A percentile compares a stretch with the other conserved stretches of the same genome.
These are phyloP conservation scores for Pseudozyma tsukubaensis DNA, from an alignment of 1,284 basidiomycete species.

Conservation along the genomic window DNA sequence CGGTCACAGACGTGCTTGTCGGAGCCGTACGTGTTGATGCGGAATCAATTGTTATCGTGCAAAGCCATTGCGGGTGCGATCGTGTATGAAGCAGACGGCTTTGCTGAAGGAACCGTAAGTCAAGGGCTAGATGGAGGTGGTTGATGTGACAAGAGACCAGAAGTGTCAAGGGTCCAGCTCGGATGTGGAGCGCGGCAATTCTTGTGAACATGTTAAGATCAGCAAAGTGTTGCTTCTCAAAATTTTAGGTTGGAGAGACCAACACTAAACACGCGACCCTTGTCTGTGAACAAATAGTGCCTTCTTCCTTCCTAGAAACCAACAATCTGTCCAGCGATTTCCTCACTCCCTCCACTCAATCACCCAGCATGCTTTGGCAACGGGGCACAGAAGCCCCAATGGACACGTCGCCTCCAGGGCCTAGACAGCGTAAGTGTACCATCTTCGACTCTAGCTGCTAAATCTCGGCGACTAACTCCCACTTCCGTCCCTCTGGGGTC, in stretches of 20 bases:
- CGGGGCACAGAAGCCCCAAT: slow-evolving; percentile 60
- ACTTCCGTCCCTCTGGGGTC: too few relatives aligned
- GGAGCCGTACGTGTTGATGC: too few relatives aligned
- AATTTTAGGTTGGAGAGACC: slow-evolving; percentile 17
- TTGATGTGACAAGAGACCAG: background rate
- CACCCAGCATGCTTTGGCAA: slow-evolving; percentile 35
- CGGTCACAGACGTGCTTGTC: too few relatives aligned
- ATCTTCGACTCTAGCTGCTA: background rate
- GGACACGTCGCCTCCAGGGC: slow-evolving; percentile 55
- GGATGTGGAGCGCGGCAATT: slow-evolving; percentile 18
- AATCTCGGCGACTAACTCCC: too few relatives aligned
- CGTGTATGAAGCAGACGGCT: background rate
- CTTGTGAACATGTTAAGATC: slow-evolving; percentile 16
- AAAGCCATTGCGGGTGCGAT: too few relatives aligned
- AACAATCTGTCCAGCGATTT: background rate
- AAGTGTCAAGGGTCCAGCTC: slow-evolving; percentile 12
- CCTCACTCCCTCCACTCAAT: background rate
- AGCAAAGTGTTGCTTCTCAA: background rate
- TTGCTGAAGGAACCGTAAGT: background rate
- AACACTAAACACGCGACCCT: slow-evolving; percentile 38
- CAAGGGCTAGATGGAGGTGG: background rate
- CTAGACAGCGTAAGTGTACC: slow-evolving; percentile 39
- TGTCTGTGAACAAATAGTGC: slow-evolving; percentile 9
- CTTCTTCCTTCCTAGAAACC: background rate
- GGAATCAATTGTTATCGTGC: too few relatives aligned